Percentiles rank a stretch among this genome's conserved stretches.
phyloP scores from a whole-genome alignment of 257 asterid species.

The Plantago major region DNA sequence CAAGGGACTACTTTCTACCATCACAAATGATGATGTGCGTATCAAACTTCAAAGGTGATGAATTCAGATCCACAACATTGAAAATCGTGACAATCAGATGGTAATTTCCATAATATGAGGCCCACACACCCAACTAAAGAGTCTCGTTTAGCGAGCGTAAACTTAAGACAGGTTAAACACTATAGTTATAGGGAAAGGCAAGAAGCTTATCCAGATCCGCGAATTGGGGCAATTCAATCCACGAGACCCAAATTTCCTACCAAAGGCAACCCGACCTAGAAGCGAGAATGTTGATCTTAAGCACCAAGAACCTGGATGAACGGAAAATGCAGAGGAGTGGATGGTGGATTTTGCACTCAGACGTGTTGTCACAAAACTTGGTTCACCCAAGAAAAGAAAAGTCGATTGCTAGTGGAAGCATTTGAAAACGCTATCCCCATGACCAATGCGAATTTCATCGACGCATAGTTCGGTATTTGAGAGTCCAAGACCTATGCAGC shows the following conservation, averaged over 20 bases:
- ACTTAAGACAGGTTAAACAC: slow-evolving; percentile 21
- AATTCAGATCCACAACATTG: not conserved
- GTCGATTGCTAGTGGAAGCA: slow-evolving; percentile 79
- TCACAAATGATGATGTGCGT: not conserved
- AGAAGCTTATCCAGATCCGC: slow-evolving; percentile 27
- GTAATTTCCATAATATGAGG: slow-evolving; percentile 4
- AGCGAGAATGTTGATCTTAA: slow-evolving; percentile 74
- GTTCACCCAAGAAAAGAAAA: slow-evolving; percentile 74
- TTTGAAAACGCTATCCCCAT: slow-evolving; percentile 70
- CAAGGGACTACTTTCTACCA: not conserved
- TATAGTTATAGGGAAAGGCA: slow-evolving; percentile 21
- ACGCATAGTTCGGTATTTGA: slow-evolving; percentile 31
- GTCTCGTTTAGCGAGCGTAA: slow-evolving; percentile 18
- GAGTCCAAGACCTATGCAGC: slow-evolving; percentile 43
- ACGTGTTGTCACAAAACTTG: slow-evolving; percentile 63
- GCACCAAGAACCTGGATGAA: slow-evolving; percentile 70
- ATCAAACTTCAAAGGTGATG: slow-evolving; percentile 14
- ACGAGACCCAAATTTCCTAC: slow-evolving; percentile 69
- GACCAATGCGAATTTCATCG: slow-evolving; percentile 33
- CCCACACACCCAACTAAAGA: slow-evolving; percentile 14
- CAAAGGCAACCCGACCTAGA: slow-evolving; percentile 52
- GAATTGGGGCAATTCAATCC: slow-evolving; percentile 57
- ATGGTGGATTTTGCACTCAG: slow-evolving; percentile 84
- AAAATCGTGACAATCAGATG: slow-evolving; percentile 7
- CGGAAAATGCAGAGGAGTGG: slow-evolving; percentile 78